Percentiles rank a stretch among this genome's conserved stretches.
Conservation (phyloP, 306 rosid genomes). For the Citrullus mucosospermus region DNA sequence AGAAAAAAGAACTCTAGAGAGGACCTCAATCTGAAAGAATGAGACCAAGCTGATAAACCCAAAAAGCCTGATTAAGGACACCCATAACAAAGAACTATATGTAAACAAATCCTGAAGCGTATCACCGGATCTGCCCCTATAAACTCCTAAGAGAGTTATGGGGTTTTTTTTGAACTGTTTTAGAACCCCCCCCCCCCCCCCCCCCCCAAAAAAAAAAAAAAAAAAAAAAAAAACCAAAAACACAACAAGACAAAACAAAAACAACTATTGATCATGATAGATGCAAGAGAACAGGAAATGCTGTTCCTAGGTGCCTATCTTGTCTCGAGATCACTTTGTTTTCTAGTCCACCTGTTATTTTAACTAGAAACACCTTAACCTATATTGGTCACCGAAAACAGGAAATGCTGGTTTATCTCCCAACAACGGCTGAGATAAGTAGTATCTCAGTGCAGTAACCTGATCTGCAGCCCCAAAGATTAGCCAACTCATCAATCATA, state of each 20-base stretch:
- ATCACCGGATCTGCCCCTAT: neutral
- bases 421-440: neutral
- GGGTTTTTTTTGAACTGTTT: neutral
- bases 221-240: too few relatives aligned
- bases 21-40: neutral
- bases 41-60: neutral
- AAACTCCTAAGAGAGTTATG: neutral
- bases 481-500: neutral
- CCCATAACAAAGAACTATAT: neutral
- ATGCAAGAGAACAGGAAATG: too few relatives aligned
- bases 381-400: neutral
- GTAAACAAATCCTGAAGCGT: neutral
- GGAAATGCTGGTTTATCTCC: neutral
- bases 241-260: too few relatives aligned
- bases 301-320: neutral
- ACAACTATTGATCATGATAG: too few relatives aligned
- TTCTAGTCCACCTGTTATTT: too few relatives aligned
- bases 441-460: neutral
- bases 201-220: too few relatives aligned
- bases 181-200: too few relatives aligned
- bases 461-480: neutral
- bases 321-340: too few relatives aligned
- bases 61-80: too few relatives aligned
- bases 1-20: neutral
- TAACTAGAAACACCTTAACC: too few relatives aligned